A percentile compares a stretch with the other conserved stretches of the same genome.
Conservation (phyloP, 2,329 filamentous ascomycete genomes). For the Ceratocystis albifundus region DNA sequence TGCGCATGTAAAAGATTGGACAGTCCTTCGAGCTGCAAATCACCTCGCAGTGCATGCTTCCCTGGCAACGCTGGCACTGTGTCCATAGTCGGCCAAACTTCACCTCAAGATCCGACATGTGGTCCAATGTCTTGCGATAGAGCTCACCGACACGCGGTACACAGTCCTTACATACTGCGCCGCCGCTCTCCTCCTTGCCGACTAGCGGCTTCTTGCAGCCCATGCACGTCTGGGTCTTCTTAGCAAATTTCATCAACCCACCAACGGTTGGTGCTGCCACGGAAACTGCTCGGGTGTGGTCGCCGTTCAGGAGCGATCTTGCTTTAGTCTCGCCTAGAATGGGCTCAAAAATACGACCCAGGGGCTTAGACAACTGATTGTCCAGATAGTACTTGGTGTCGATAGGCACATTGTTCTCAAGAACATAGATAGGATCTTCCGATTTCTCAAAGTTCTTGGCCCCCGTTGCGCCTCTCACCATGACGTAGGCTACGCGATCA, state of each 20-base stretch:
- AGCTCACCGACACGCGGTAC: slow-evolving; percentile 76
- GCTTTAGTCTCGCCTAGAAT: slow-evolving; percentile 92
- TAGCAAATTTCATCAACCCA: slow-evolving; percentile 95
- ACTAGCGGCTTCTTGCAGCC: slow-evolving; percentile 94
- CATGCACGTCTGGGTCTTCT: slow-evolving; percentile 97
- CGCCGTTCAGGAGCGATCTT: slow-evolving; percentile 72
- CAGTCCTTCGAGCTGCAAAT: slow-evolving; percentile 95
- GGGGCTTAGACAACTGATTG: slow-evolving; percentile 91
- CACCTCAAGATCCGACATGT: slow-evolving; percentile 84
- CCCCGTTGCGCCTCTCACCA: slow-evolving; percentile 79
- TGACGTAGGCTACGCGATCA: slow-evolving; percentile 96
- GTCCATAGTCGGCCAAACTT: slow-evolving; percentile 91
- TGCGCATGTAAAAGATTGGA: slow-evolving; percentile 99
- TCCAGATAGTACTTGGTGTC: slow-evolving; percentile 98
- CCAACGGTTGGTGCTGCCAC: slow-evolving; percentile 85
- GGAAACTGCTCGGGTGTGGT: slow-evolving; percentile 87
- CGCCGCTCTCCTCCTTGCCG: slow-evolving; percentile 63
- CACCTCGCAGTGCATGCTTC: slow-evolving; percentile 95
- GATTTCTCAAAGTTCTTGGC: slow-evolving; percentile 95
- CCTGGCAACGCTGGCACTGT: slow-evolving; percentile 94
- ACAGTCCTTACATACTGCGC: slow-evolving; percentile 82
- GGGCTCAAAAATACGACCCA: slow-evolving; percentile 92
- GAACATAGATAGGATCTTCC: slow-evolving; percentile 91
- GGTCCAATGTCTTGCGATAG: slow-evolving; percentile 81
- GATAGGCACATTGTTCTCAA: slow-evolving; percentile 95